Percentiles rank a stretch among this genome's conserved stretches.
Conservation (phyloP, 345 rosid genomes). For the Citrus reticulata region DNA sequence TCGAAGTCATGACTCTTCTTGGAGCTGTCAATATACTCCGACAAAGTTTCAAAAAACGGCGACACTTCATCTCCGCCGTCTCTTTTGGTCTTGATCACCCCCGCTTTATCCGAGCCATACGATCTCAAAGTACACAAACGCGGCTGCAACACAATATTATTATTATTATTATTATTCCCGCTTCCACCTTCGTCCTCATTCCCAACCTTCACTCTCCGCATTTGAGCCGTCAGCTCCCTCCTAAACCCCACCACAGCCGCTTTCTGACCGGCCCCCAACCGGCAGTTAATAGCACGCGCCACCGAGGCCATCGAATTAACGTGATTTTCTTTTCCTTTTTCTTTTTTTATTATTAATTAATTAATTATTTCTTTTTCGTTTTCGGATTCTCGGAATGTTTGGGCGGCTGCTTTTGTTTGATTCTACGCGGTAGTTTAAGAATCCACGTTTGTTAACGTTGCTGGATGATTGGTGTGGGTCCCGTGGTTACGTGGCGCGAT, state of each 20-base stretch:
- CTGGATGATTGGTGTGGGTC: neutral
- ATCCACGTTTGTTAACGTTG: constrained; percentile 20
- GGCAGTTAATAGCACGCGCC: constrained; percentile 44
- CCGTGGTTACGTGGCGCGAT: constrained; percentile 8
- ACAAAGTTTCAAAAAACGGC: constrained; percentile 67
- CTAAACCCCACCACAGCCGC: neutral
- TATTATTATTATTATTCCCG: neutral
- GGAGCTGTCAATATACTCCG: constrained; percentile 87
- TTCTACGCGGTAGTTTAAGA: neutral
- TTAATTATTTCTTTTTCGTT: neutral
- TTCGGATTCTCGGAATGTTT: neutral
- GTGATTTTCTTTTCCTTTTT: neutral
- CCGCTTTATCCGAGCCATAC: constrained; percentile 57
- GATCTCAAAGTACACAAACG: constrained; percentile 84
- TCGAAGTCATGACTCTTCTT: constrained; percentile 87
- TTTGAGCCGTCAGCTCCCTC: constrained; percentile 4
- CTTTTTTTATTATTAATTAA: neutral
- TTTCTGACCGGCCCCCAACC: constrained; percentile 9
- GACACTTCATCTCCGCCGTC: constrained; percentile 41
- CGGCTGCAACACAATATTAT: constrained; percentile 67
- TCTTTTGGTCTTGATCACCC: constrained; percentile 39
- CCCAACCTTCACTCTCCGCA: constrained; percentile 34
- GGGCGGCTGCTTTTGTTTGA: neutral
- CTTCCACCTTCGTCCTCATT: neutral
- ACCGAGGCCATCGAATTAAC: constrained; percentile 44